A percentile compares a stretch with the other conserved stretches of the same genome.
phyloP scores from a whole-genome alignment of 257 asterid species.

The Misopates orontium region DNA sequence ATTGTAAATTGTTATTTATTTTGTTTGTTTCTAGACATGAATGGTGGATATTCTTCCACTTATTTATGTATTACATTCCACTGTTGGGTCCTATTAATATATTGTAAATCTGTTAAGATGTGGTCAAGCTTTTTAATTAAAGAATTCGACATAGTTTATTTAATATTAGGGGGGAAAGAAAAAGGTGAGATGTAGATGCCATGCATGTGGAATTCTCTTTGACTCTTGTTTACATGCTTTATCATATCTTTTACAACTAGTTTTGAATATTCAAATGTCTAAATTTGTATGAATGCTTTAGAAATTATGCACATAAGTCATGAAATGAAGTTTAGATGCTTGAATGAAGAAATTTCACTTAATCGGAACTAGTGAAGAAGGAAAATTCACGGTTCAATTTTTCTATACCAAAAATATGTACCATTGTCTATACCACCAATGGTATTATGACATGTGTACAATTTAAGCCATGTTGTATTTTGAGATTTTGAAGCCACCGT shows the following conservation, averaged over 20 bases:
- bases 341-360: no score
- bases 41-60: not conserved
- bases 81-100: constrained; percentile 25
- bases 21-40: constrained; percentile 19
- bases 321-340: no score
- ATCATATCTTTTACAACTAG: not conserved
- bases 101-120: not conserved
- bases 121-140: not conserved
- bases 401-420: no score
- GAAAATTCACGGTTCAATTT: no score
- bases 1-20: constrained; percentile 22
- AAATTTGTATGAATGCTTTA: not conserved
- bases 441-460: no score
- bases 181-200: not conserved
- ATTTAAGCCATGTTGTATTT: no score
- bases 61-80: not conserved
- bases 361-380: no score
- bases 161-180: no score
- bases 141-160: not conserved
- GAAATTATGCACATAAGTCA: constrained; percentile 23
- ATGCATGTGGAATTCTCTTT: not conserved
- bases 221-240: not conserved
- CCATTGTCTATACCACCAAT: no score
- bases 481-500: no score
- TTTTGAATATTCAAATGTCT: not conserved